phyloP scores from a whole-genome alignment of 1,139 yeast species.

The Yamadazyma diospyri region DNA sequence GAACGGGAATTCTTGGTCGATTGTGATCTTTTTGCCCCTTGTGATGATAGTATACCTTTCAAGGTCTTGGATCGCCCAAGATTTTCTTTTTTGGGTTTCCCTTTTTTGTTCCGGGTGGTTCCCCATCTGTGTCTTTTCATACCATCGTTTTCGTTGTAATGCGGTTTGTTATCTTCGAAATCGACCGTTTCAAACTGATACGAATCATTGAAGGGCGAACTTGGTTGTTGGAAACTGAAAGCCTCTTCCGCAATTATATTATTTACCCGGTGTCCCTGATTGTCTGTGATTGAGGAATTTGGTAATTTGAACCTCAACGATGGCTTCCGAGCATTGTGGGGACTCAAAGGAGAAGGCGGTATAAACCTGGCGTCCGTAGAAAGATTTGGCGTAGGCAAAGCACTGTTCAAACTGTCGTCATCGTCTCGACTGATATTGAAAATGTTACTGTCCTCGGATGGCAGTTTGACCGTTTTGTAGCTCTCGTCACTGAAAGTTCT shows the following conservation, averaged over 20 bases:
- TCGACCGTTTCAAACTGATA: conserved; percentile 8
- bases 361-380: conserved; percentile 13
- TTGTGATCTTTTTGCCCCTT: conserved; percentile 11
- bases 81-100: conserved; percentile 52
- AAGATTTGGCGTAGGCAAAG: conserved; percentile 29
- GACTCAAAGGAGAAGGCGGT: conserved; percentile 13
- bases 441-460: conserved; percentile 6
- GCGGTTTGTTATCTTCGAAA: conserved; percentile 9
- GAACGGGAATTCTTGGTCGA: conserved; percentile 10
- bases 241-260: conserved; percentile 20
- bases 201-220: conserved; percentile 15
- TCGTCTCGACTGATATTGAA: conserved; percentile 12
- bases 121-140: conserved; percentile 89
- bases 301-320: conserved; percentile 27
- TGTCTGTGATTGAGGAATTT: conserved; percentile 13
- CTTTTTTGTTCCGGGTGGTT: conserved; percentile 74
- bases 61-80: conserved; percentile 48
- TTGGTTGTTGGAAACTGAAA: conserved; percentile 18
- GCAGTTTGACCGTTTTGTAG: conserved; percentile 17
- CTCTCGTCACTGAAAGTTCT: conserved; percentile 19
- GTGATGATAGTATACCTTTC: conserved; percentile 24
- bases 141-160: conserved; percentile 15
- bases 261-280: background rate
- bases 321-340: conserved; percentile 16
- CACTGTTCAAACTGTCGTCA: conserved; percentile 13